phyloP scores from a whole-genome alignment of 352 stramenopile species.

The Pythium pyrilobum region DNA sequence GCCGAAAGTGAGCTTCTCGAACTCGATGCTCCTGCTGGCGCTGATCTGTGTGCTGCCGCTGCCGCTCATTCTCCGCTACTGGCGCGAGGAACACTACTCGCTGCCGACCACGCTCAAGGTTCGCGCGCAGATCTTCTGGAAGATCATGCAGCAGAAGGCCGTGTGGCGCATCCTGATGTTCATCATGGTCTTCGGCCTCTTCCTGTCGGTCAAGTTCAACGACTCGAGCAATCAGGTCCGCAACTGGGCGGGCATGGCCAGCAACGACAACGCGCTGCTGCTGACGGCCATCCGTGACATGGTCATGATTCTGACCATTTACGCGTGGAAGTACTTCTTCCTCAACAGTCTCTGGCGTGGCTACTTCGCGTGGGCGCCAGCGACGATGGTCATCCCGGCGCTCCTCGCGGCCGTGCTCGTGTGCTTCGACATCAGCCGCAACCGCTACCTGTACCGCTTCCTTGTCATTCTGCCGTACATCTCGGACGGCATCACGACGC shows the following conservation, averaged over 20 bases:
- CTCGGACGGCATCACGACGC: slow-evolving; percentile 41
- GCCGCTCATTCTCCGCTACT: slow-evolving; percentile 46
- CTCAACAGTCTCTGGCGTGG: slow-evolving; percentile 49
- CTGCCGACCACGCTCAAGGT: slow-evolving; percentile 56
- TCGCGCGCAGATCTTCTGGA: slow-evolving; percentile 59
- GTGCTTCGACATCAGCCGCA: slow-evolving; percentile 33
- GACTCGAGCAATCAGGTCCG: slow-evolving; percentile 36
- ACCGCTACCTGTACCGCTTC: slow-evolving; percentile 55
- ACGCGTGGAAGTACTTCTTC: slow-evolving; percentile 50
- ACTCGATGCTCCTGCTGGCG: slow-evolving; percentile 40
- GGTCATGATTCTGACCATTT: slow-evolving; percentile 49
- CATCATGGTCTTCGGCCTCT: slow-evolving; percentile 55
- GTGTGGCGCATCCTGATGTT: slow-evolving; percentile 67
- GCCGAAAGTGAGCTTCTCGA: slow-evolving; percentile 36
- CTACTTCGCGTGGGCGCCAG: slow-evolving; percentile 48
- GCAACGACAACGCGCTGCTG: slow-evolving; percentile 39
- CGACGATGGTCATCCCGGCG: slow-evolving; percentile 44
- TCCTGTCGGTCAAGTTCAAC: slow-evolving; percentile 50
- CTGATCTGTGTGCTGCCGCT: slow-evolving; percentile 48
- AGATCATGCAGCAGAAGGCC: slow-evolving; percentile 73
- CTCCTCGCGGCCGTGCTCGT: slow-evolving; percentile 41
- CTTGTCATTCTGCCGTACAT: slow-evolving; percentile 46
- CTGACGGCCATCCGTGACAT: slow-evolving; percentile 40
- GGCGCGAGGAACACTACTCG: slow-evolving; percentile 62
- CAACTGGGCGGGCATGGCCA: slow-evolving; percentile 31